These are phyloP conservation scores for Diospyros kaki DNA, from an alignment of 148 eudicot species.

Conservation along the genomic window DNA sequence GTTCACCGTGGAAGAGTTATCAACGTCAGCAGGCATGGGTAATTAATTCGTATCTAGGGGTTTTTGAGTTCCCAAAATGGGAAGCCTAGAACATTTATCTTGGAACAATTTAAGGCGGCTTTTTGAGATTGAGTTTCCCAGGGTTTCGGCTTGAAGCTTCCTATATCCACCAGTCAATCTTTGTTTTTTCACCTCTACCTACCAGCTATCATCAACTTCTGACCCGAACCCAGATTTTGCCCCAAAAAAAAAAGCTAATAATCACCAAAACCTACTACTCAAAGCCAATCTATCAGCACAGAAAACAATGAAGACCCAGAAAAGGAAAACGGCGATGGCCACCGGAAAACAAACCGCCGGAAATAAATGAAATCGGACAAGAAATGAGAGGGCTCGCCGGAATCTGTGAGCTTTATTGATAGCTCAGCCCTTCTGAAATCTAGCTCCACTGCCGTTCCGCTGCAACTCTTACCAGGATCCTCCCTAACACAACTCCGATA, in stretches of 20 bases:
- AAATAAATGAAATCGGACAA: not conserved
- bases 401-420: not conserved
- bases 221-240: conserved; percentile 14
- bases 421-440: conserved; percentile 3
- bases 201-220: conserved; percentile 32
- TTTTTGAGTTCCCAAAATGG: conserved; percentile 11
- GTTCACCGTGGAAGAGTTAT: conserved; percentile 45
- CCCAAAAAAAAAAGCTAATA: not conserved
- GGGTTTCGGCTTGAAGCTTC: conserved; percentile 19
- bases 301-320: not conserved
- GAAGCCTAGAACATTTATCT: conserved; percentile 13
- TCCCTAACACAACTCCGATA: not conserved
- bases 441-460: not conserved
- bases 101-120: conserved; percentile 12
- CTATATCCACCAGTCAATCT: conserved; percentile 63
- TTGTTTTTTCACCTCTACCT: conserved; percentile 23
- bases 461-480: not conserved
- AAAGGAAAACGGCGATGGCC: not conserved
- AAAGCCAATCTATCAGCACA: not conserved
- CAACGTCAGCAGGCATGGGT: conserved; percentile 52
- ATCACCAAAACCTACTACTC: conserved; percentile 7
- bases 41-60: conserved; percentile 10
- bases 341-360: not conserved
- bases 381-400: not conserved
- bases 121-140: not conserved